These are phyloP conservation scores for Dissoconium aciculare DNA, from an alignment of 2,329 filamentous ascomycete species.

Conservation along the genomic window DNA sequence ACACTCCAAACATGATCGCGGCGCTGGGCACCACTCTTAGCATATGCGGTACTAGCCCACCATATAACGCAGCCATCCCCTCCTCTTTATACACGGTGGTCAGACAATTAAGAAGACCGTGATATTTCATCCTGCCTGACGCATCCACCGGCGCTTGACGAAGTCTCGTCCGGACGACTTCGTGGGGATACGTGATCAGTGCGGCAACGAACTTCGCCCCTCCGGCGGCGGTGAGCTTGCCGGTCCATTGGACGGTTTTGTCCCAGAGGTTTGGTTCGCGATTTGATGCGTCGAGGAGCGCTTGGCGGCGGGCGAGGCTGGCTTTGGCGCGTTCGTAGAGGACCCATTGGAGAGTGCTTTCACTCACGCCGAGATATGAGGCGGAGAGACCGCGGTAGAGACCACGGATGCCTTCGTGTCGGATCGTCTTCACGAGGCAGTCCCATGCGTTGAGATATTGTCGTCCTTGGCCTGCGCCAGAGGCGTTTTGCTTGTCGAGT, in stretches of 20 bases:
- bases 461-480: constrained; percentile 45
- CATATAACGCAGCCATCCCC: constrained; percentile 72
- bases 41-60: constrained; percentile 80
- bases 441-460: constrained; percentile 80
- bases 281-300: constrained; percentile 39
- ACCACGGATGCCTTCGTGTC: constrained; percentile 64
- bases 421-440: constrained; percentile 68
- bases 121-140: constrained; percentile 56
- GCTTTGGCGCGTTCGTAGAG: constrained; percentile 87
- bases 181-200: constrained; percentile 78
- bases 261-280: constrained; percentile 57
- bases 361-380: constrained; percentile 78
- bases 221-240: constrained; percentile 65
- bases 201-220: constrained; percentile 75
- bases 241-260: constrained; percentile 58
- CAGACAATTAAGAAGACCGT: constrained; percentile 77
- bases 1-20: constrained; percentile 94
- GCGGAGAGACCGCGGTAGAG: constrained; percentile 85
- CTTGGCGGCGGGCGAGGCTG: constrained; percentile 50
- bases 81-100: constrained; percentile 77
- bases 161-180: constrained; percentile 72
- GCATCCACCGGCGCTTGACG: constrained; percentile 58
- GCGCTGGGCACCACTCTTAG: constrained; percentile 82
- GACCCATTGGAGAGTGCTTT: constrained; percentile 86
- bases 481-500: constrained; percentile 70